Conservation (phyloP, 169 alveolate genomes). For the Condylostoma magnum region DNA sequence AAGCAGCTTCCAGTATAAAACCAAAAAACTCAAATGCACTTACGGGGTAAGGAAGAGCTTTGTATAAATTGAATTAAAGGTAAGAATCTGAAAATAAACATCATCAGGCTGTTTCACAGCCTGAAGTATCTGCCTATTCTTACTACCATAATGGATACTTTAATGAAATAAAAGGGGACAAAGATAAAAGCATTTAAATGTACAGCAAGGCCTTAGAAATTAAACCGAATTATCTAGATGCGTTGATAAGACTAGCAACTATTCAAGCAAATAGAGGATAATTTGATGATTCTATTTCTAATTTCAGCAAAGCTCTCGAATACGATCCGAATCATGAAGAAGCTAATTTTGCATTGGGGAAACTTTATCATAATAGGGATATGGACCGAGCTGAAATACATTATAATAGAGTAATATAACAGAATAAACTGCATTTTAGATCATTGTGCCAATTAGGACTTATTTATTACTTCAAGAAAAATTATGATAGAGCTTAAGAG, state of each 20-base stretch:
- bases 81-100: conserved; percentile 55
- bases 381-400: conserved; percentile 57
- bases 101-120: conserved; percentile 48
- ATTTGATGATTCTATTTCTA: conserved; percentile 59
- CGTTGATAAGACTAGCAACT: conserved; percentile 71
- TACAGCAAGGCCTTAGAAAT: conserved; percentile 52
- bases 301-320: conserved; percentile 65
- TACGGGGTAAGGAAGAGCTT: conserved; percentile 64
- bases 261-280: conserved; percentile 58
- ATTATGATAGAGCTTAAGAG: conserved; percentile 54
- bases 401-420: conserved; percentile 41
- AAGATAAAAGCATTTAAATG: conserved; percentile 44
- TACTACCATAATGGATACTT: conserved; percentile 64
- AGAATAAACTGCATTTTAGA: conserved; percentile 54
- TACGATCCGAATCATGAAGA: conserved; percentile 54
- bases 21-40: conserved; percentile 60
- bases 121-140: conserved; percentile 48
- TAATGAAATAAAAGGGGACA: conserved; percentile 59
- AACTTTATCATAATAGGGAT: conserved; percentile 51
- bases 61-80: conserved; percentile 56
- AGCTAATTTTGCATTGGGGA: conserved; percentile 71
- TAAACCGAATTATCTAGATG: conserved; percentile 56
- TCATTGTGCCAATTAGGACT: conserved; percentile 62
- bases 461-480: conserved; percentile 42
- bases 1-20: conserved; percentile 33